These are phyloP conservation scores for Guyanaporus albipodus DNA, from an alignment of 768 basidiomycete genomes.

Conservation along the genomic window DNA sequence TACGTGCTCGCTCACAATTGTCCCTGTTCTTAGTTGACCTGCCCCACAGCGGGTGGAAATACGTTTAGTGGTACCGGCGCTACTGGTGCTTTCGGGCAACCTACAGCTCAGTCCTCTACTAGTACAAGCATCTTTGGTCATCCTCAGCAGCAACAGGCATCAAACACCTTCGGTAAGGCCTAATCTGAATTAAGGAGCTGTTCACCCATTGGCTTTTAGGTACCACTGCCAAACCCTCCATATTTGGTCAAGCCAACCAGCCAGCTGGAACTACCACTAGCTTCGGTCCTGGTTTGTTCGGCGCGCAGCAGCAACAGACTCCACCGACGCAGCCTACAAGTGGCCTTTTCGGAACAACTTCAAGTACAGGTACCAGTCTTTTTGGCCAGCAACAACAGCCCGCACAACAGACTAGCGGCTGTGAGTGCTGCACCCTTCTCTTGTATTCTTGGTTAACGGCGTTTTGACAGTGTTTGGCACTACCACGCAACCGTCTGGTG, in stretches of 20 bases:
- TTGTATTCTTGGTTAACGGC: slow-evolving; percentile 5
- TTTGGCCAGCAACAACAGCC: slow-evolving; percentile 39
- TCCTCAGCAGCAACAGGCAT: slow-evolving; percentile 33
- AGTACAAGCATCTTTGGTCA: slow-evolving; percentile 35
- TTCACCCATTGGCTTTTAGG: slow-evolving; percentile 20
- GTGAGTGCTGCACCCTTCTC: slow-evolving; percentile 25
- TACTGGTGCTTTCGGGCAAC: slow-evolving; percentile 26
- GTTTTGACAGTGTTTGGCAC: slow-evolving; percentile 35
- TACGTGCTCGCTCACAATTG: slow-evolving; percentile 2
- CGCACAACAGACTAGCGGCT: slow-evolving; percentile 35
- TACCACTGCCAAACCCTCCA: slow-evolving; percentile 39
- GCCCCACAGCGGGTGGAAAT: slow-evolving; percentile 12
- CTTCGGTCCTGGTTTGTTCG: slow-evolving; percentile 33
- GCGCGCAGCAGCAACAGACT: slow-evolving; percentile 27
- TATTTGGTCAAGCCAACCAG: slow-evolving; percentile 49
- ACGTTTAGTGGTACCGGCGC: slow-evolving; percentile 23
- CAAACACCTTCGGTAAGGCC: slow-evolving; percentile 41
- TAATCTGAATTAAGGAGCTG: slow-evolving; percentile 1
- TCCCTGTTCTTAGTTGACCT: background rate
- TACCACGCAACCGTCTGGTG: slow-evolving; percentile 25
- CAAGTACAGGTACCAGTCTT: slow-evolving; percentile 24
- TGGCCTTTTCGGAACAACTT: slow-evolving; percentile 29
- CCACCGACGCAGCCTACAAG: slow-evolving; percentile 25
- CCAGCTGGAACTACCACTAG: slow-evolving; percentile 33
- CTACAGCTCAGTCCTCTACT: slow-evolving; percentile 21